Conservation (phyloP, 2,329 filamentous ascomycete species). For the Albophoma yamanashiensis region DNA sequence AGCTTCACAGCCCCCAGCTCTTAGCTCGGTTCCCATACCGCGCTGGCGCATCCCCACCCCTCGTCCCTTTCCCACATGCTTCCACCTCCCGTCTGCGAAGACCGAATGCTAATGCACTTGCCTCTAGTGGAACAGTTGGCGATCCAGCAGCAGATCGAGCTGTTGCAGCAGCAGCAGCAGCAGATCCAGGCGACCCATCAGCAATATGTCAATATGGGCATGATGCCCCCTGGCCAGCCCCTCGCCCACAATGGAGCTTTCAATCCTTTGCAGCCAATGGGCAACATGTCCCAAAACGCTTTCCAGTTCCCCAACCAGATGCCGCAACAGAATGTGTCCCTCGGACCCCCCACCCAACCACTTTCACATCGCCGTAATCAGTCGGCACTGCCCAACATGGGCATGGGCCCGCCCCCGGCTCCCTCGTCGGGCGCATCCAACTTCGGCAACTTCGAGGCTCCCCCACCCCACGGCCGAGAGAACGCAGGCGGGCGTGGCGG, state of each 20-base stretch:
- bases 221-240: slow-evolving; percentile 74
- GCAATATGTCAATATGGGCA: slow-evolving; percentile 96
- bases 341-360: slow-evolving; percentile 69
- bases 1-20: not conserved
- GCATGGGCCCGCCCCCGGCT: slow-evolving; percentile 78
- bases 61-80: not conserved
- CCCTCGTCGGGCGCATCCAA: slow-evolving; percentile 76
- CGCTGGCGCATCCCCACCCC: not conserved
- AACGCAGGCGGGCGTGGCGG: slow-evolving; percentile 50
- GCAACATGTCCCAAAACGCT: slow-evolving; percentile 66
- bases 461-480: slow-evolving; percentile 26
- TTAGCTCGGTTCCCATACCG: not conserved
- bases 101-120: slow-evolving; percentile 2
- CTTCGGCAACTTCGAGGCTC: slow-evolving; percentile 70
- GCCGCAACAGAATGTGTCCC: slow-evolving; percentile 60
- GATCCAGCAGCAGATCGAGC: slow-evolving; percentile 95
- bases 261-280: slow-evolving; percentile 71
- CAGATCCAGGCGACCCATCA: slow-evolving; percentile 94
- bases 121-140: slow-evolving; percentile 85
- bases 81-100: not conserved
- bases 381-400: slow-evolving; percentile 87
- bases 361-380: slow-evolving; percentile 93
- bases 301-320: slow-evolving; percentile 85
- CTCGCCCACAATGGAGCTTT: slow-evolving; percentile 61
- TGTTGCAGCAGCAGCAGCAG: slow-evolving; percentile 94